Evolutionary conservation across 179 eudicot species (phyloP).

Genomic region (Nepenthes alata): DNA sequence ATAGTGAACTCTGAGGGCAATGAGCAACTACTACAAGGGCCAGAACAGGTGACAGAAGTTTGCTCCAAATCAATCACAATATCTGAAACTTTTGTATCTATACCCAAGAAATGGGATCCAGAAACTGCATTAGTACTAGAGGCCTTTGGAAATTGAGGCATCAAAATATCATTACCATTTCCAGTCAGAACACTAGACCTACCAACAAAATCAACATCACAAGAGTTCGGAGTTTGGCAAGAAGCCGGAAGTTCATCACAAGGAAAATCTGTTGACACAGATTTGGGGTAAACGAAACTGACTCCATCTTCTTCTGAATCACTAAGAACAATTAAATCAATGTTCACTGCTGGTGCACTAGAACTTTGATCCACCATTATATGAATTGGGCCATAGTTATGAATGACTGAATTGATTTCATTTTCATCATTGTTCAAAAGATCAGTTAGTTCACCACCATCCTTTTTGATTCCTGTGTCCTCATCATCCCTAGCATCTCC

Average conservation of each 20-base stretch:
- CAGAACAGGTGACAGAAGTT: conserved; percentile 7
- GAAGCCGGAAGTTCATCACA: conserved; percentile 7
- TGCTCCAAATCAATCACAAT: conserved; percentile 13
- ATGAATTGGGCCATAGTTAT: conserved; percentile 6
- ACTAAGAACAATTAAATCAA: conserved; percentile 48
- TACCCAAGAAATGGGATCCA: conserved; percentile 10
- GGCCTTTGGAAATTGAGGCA: conserved; percentile 12
- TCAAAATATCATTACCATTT: conserved; percentile 6
- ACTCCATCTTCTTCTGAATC: conserved; percentile 66
- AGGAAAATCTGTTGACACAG: conserved; percentile 6
- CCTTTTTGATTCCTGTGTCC: conserved; percentile 23
- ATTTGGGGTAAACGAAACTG: conserved; percentile 20
- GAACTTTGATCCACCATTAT: conserved; percentile 11
- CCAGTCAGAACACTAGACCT: conserved; percentile 10
- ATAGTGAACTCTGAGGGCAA: conserved; percentile 5
- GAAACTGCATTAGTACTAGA: conserved; percentile 10
- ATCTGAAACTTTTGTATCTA: conserved; percentile 7
- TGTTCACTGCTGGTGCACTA: conserved; percentile 13
- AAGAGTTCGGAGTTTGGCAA: conserved; percentile 9
- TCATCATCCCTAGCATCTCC: conserved; percentile 26
- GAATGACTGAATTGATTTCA: conserved; percentile 23
- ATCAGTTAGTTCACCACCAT: conserved; percentile 15
- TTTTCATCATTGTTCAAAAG: conserved; percentile 12
- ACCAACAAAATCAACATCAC: conserved; percentile 9
- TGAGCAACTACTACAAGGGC: conserved; percentile 11